phyloP scores from a whole-genome alignment of 78 protist species.

The Dictyostelium citrinum region DNA sequence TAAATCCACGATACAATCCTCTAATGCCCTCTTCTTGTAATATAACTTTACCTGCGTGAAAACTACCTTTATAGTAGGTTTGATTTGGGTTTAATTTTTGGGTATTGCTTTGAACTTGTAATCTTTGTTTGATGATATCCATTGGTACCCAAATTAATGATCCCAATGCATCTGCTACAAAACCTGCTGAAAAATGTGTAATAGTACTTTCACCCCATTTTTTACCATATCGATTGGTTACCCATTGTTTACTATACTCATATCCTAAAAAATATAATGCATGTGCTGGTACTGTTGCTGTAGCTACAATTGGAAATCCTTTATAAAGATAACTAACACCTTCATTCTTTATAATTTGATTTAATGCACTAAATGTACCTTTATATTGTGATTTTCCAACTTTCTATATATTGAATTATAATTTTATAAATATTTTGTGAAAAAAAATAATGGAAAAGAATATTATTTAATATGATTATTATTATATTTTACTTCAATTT shows the following conservation, averaged over 20 bases:
- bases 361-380: constrained; percentile 68
- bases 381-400: constrained; percentile 62
- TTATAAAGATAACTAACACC: constrained; percentile 61
- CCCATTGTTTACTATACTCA: constrained; percentile 36
- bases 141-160: constrained; percentile 81
- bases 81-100: constrained; percentile 31
- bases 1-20: constrained; percentile 77
- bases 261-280: constrained; percentile 82
- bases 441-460: no score
- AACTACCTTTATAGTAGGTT: constrained; percentile 42
- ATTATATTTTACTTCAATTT: constrained; percentile 38
- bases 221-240: background rate
- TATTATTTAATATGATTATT: background rate
- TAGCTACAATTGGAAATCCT: constrained; percentile 75
- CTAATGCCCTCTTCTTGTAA: constrained; percentile 56
- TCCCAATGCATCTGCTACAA: constrained; percentile 74
- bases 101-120: constrained; percentile 67
- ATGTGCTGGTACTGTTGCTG: constrained; percentile 84
- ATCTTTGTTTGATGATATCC: constrained; percentile 80
- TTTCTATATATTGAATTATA: background rate
- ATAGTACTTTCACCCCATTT: constrained; percentile 13
- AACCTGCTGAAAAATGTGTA: constrained; percentile 56
- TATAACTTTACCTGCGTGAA: constrained; percentile 54
- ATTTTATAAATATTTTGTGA: background rate
- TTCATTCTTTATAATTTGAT: constrained; percentile 42